Percentiles rank a stretch among this genome's conserved stretches.
Conservation (phyloP, 2,329 filamentous ascomycete species). For the Leptographium radiaticola region DNA sequence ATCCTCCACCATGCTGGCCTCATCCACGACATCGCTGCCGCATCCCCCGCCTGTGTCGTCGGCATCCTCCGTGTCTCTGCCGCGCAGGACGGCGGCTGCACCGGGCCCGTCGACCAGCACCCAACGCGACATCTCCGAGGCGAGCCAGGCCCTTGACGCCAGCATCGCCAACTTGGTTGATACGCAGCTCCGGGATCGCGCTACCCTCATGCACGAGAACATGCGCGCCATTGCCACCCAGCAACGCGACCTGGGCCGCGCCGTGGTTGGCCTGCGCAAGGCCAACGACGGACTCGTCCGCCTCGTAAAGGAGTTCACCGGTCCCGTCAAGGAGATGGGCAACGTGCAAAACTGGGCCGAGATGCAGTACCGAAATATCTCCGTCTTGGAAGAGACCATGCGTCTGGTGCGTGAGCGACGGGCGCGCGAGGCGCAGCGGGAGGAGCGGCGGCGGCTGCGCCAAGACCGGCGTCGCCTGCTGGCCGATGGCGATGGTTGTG, state of each 20-base stretch:
- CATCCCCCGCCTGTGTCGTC: not conserved
- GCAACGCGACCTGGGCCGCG: slow-evolving; percentile 49
- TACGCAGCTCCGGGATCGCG: slow-evolving; percentile 53
- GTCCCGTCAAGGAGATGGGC: slow-evolving; percentile 62
- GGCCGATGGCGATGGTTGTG: not conserved
- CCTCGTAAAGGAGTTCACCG: slow-evolving; percentile 48
- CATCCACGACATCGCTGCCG: not conserved
- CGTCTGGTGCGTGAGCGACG: slow-evolving; percentile 32
- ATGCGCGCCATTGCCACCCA: slow-evolving; percentile 51
- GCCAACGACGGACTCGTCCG: slow-evolving; percentile 54
- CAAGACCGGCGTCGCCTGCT: not conserved
- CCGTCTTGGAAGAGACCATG: slow-evolving; percentile 52
- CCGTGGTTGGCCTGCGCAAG: slow-evolving; percentile 44
- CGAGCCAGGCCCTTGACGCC: slow-evolving; percentile 45
- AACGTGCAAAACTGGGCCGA: slow-evolving; percentile 83
- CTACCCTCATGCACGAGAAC: slow-evolving; percentile 56
- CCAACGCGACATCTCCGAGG: slow-evolving; percentile 38
- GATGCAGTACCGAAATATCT: slow-evolving; percentile 57
- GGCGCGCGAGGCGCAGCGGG: slow-evolving; percentile 8
- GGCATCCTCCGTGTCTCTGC: not conserved
- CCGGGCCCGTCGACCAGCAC: slow-evolving; percentile 24
- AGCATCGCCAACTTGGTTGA: slow-evolving; percentile 59
- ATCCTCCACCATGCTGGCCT: not conserved
- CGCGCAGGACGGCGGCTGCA: not conserved
- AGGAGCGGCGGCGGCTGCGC: not conserved